Conservation (phyloP, 1,284 basidiomycete species). For the Trichosporon sp. region DNA sequence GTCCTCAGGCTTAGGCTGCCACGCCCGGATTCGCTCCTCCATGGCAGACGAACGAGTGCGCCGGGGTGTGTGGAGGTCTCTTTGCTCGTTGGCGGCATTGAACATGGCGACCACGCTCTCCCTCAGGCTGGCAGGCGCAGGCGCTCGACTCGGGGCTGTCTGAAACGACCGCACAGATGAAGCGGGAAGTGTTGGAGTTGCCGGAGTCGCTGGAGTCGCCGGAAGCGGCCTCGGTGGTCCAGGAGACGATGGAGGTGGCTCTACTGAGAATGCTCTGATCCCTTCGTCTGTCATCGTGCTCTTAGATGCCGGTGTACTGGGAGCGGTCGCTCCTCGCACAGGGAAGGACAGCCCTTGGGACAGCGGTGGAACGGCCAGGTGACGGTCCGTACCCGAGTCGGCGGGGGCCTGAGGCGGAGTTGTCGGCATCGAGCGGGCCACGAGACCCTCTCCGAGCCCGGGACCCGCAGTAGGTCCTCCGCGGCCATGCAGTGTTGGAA, state of each 20-base stretch:
- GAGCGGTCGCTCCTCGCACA: background rate
- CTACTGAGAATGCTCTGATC: background rate
- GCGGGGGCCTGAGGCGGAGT: background rate
- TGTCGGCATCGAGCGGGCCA: background rate
- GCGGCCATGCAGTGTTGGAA: background rate
- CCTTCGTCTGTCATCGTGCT: background rate
- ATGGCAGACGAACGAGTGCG: background rate
- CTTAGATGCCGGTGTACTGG: background rate
- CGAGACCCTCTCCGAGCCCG: background rate
- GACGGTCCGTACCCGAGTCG: background rate
- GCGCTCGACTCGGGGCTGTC: background rate
- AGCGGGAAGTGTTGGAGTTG: background rate
- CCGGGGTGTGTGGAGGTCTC: background rate
- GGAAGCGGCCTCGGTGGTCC: background rate
- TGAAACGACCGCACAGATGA: background rate
- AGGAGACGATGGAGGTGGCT: background rate
- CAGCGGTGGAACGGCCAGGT: background rate
- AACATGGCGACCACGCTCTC: slow-evolving; percentile 1
- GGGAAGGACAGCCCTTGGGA: background rate
- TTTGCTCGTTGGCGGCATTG: background rate
- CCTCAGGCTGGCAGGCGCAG: background rate
- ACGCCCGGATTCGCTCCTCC: background rate
- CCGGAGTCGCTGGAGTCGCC: background rate
- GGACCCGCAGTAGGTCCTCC: background rate
- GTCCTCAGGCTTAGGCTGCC: background rate